phyloP scores from a whole-genome alignment of 2,329 filamentous ascomycete species.

The Calonectria multiphialidica region DNA sequence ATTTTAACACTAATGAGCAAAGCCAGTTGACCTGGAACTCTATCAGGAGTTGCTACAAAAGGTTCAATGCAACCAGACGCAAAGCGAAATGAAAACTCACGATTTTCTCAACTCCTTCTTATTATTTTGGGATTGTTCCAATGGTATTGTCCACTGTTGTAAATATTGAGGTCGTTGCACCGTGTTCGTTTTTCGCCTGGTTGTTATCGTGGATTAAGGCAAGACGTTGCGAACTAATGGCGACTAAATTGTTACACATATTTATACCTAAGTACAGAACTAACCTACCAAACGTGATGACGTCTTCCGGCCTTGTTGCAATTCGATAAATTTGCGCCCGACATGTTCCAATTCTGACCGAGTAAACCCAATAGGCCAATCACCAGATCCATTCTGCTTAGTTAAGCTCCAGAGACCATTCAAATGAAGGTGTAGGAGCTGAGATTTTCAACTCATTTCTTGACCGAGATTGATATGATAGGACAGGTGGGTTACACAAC shows the following conservation, averaged over 20 bases:
- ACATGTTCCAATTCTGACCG: not conserved
- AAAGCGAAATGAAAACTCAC: not conserved
- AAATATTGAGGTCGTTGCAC: not conserved
- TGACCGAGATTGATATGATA: constrained; percentile 1
- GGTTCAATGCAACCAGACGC: too few relatives aligned
- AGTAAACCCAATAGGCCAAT: not conserved
- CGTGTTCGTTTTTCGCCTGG: not conserved
- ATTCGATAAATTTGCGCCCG: too few relatives aligned
- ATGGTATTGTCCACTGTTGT: not conserved
- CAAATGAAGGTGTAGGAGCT: not conserved
- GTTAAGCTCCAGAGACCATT: not conserved
- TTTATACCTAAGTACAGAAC: not conserved
- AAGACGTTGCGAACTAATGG: not conserved
- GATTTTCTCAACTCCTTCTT: not conserved
- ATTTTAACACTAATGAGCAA: not conserved
- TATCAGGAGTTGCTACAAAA: too few relatives aligned
- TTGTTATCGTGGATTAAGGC: not conserved
- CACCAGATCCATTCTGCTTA: not conserved
- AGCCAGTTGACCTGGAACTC: too few relatives aligned
- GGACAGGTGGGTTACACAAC: not conserved
- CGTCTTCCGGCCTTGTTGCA: not conserved
- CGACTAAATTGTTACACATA: not conserved
- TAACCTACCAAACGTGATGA: not conserved
- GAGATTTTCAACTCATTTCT: not conserved
- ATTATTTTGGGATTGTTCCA: not conserved